Conservation (phyloP, 2,329 filamentous ascomycete genomes). For the Fusarium proliferatum region DNA sequence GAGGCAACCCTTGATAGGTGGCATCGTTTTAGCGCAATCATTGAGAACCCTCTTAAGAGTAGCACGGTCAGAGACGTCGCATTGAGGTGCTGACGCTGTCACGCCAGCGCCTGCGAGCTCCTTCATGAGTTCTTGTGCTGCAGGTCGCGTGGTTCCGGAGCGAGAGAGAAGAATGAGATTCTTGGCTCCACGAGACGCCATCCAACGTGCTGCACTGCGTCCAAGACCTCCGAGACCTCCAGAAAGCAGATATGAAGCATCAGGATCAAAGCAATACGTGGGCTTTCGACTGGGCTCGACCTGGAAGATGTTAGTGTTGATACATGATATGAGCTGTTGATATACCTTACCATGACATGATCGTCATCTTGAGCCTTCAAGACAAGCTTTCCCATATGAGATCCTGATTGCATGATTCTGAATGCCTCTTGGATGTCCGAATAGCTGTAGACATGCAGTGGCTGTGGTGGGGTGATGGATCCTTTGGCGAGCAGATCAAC, state of each 20-base stretch:
- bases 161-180: background rate
- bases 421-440: constrained; percentile 6
- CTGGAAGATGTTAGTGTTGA: constrained; percentile 27
- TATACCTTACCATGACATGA: background rate
- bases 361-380: background rate
- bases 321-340: fast-evolving
- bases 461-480: background rate
- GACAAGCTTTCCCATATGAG: background rate
- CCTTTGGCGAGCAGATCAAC: background rate
- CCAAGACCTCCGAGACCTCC: background rate
- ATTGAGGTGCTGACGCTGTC: constrained; percentile 50
- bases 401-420: constrained; percentile 1
- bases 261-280: constrained; percentile 37
- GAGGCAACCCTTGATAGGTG: constrained; percentile 56
- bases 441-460: background rate
- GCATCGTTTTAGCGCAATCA: constrained; percentile 39
- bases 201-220: background rate
- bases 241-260: background rate
- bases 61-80: constrained; percentile 59
- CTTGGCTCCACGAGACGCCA: background rate
- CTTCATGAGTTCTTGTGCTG: background rate
- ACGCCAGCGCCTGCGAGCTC: constrained; percentile 38
- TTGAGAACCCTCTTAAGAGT: constrained; percentile 44
- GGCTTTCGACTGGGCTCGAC: background rate
- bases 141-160: background rate